Base-by-base conservation (phyloP, 768 basidiomycete genomes). In the Cystofilobasidium bisporidii region DNA sequence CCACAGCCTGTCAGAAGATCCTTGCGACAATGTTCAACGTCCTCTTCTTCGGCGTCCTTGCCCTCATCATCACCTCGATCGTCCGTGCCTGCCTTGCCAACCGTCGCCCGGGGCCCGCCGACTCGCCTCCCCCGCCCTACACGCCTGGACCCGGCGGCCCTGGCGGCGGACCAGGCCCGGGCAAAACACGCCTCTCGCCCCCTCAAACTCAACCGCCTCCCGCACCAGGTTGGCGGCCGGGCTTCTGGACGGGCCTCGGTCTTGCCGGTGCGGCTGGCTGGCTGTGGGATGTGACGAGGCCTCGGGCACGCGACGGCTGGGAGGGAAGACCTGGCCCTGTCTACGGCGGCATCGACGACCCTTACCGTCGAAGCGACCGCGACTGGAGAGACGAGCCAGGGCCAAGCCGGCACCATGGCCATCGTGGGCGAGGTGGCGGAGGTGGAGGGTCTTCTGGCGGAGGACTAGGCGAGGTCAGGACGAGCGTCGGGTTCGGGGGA, bases 51-150 rank as follows among this genome's bases (percentile, higher is more conserved):
- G 24, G 26, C 32, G 61, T 63, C 22, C 41, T 62, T 4, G 66
- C 60, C 43, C 61, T 67, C 66, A 67, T 67, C 32, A 40, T 45
- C n/a, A 56, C 55, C 40, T 62, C 61, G 18, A 41, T 67, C 43
- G 8, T 62, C 36, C 28, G 26, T 15, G 53, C 66, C 41, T 67
- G 60, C 45, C 48, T 67, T 12, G 33, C 45, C n/a, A 17, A 43
- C 36, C 62, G 62, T 14, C 38, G 41, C 4, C 41, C 22, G 26
- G 12, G 10, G 8, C 2, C 38, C 3, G n/a, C 40, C 58, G 47
- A 67, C 59, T 38, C 58, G 9, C 58, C 56, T 0, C 67, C 67
- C 10, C 66, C 66, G 15, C 62, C 61, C 15, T 62, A 68, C 55
- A n/a, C 53, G 14, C 30, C 33, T n/a, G 32, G n/a, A 36, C 47